These are phyloP conservation scores for Ustulina deusta DNA, from an alignment of 2,329 filamentous ascomycete genomes.

Conservation along the genomic window DNA sequence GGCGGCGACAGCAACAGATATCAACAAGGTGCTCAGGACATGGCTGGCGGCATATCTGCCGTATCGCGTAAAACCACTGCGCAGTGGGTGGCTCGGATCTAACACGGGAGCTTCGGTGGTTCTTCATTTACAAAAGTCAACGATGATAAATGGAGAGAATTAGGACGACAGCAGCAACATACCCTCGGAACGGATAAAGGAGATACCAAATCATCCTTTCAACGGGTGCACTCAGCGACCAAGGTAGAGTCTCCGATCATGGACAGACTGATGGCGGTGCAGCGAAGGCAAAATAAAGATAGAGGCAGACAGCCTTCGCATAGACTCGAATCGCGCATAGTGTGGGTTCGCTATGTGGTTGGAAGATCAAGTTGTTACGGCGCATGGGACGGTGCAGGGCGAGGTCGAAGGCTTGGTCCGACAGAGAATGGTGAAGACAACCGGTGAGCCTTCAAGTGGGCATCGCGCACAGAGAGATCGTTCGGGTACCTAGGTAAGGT, in stretches of 20 bases:
- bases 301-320: conserved; percentile 41
- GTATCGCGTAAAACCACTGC: conserved; percentile 74
- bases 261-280: conserved; percentile 13
- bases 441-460: conserved; percentile 33
- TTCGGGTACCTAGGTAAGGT: conserved; percentile 23
- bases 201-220: conserved; percentile 79
- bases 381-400: conserved; percentile 29
- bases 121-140: conserved; percentile 57
- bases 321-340: conserved; percentile 42
- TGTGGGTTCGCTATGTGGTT: conserved; percentile 36
- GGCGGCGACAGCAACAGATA: conserved; percentile 78
- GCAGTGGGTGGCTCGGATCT: conserved; percentile 72
- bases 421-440: conserved; percentile 22
- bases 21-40: conserved; percentile 78
- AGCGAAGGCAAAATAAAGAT: conserved; percentile 21
- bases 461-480: conserved; percentile 27
- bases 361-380: conserved; percentile 33
- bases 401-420: conserved; percentile 30
- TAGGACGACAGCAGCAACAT: conserved; percentile 53
- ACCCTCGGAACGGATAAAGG: conserved; percentile 82
- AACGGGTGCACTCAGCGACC: conserved; percentile 37
- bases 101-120: conserved; percentile 80
- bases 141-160: conserved; percentile 15
- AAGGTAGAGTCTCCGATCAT: conserved; percentile 30
- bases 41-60: conserved; percentile 77